Evolutionary conservation across 371 early-diverging fungal genomes (phyloP).

Genomic region (Thermomucor indicae-seudaticae): DNA sequence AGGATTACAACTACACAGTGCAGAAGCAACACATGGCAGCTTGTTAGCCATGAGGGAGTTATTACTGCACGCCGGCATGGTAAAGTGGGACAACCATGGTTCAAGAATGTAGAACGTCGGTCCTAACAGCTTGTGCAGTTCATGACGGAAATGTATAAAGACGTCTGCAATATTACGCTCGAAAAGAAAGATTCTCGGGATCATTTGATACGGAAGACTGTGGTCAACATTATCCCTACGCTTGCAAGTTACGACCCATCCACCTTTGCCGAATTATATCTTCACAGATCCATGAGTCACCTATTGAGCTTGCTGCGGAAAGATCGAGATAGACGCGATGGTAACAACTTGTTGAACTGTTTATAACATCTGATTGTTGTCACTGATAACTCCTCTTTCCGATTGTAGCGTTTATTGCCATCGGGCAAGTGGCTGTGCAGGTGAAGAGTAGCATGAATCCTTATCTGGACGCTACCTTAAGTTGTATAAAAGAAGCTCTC

Average conservation of each 20-base stretch:
- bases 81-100: constrained; percentile 14
- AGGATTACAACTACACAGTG: constrained; percentile 65
- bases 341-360: constrained; percentile 16
- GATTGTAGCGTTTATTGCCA: constrained; percentile 71
- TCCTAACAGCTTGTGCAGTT: constrained; percentile 44
- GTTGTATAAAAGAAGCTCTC: constrained; percentile 74
- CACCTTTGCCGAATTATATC: constrained; percentile 71
- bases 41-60: constrained; percentile 82
- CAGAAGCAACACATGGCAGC: constrained; percentile 89
- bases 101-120: background rate
- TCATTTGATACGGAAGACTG: constrained; percentile 75
- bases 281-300: constrained; percentile 73
- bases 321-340: constrained; percentile 72
- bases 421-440: constrained; percentile 84
- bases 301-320: constrained; percentile 73
- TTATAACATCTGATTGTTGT: background rate
- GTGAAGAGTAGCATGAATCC: constrained; percentile 80
- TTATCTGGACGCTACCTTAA: constrained; percentile 73
- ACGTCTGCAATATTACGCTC: constrained; percentile 76
- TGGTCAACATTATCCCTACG: constrained; percentile 79
- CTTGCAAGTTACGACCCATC: constrained; percentile 81
- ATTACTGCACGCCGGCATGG: constrained; percentile 80
- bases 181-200: constrained; percentile 82
- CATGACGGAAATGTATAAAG: constrained; percentile 79
- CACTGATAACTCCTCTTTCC: background rate